A percentile compares a stretch with the other conserved stretches of the same genome.
These are phyloP conservation scores for Agrostemma githago DNA, from an alignment of 148 eudicot genomes.

Conservation along the genomic window DNA sequence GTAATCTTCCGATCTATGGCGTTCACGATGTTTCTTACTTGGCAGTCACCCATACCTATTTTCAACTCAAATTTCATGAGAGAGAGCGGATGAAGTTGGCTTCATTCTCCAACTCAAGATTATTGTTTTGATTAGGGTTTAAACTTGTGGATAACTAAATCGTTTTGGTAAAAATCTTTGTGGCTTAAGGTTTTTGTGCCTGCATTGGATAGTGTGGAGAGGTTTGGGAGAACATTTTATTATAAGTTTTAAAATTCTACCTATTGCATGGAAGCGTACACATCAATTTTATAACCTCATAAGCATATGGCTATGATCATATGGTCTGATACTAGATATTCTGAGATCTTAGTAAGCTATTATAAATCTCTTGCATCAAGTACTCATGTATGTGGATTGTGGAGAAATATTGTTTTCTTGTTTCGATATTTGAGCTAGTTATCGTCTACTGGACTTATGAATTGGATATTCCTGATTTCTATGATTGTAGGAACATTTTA, in stretches of 20 bases:
- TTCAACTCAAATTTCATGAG: slow-evolving; percentile 1
- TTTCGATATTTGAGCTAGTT: not conserved
- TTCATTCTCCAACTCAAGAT: not conserved
- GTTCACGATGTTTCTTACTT: not conserved
- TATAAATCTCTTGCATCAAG: not conserved
- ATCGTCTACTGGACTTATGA: not conserved
- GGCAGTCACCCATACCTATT: not conserved
- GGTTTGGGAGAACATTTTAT: not conserved
- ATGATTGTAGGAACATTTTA: slow-evolving; percentile 67
- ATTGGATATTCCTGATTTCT: not conserved
- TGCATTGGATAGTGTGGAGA: not conserved
- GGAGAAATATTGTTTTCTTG: not conserved
- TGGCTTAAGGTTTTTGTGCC: not conserved
- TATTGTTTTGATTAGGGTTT: not conserved
- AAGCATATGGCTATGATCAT: not conserved
- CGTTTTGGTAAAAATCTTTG: not conserved
- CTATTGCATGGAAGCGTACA: not conserved
- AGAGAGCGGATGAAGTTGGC: not conserved
- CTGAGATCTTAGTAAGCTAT: not conserved
- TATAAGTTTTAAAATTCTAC: not conserved
- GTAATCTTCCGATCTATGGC: not conserved
- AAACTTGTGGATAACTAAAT: not conserved
- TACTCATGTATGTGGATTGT: not conserved
- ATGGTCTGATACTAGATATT: not conserved
- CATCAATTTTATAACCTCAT: not conserved